Percentiles rank a stretch among this genome's conserved stretches.
phyloP scores from a whole-genome alignment of 768 basidiomycete genomes.

The Tubosaeta sp. region DNA sequence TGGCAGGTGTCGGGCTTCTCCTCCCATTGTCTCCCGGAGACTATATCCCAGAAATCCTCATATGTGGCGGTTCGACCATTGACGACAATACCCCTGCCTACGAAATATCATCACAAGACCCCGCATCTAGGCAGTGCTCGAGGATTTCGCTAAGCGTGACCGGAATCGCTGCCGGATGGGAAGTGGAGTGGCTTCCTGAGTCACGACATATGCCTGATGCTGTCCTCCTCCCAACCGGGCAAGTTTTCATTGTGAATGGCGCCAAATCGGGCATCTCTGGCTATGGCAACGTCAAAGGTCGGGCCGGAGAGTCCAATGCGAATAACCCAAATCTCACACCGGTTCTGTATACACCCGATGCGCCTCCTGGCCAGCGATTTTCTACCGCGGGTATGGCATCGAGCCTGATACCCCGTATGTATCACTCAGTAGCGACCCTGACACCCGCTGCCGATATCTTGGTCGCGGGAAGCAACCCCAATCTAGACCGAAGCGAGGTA shows the following conservation, averaged over 20 bases:
- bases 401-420: conserved; percentile 68
- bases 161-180: conserved; percentile 68
- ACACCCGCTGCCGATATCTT: conserved; percentile 68
- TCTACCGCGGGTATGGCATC: conserved; percentile 52
- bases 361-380: conserved; percentile 55
- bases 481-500: conserved; percentile 69
- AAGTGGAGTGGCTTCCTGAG: conserved; percentile 69
- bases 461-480: conserved; percentile 83
- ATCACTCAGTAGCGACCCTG: conserved; percentile 80
- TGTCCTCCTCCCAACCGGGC: conserved; percentile 75
- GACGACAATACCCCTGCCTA: conserved; percentile 57
- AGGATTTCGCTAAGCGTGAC: conserved; percentile 60
- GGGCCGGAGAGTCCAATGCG: conserved; percentile 75
- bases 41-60: conserved; percentile 64
- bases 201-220: conserved; percentile 76
- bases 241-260: conserved; percentile 73
- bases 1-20: conserved; percentile 71
- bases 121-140: conserved; percentile 70
- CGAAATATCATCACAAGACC: conserved; percentile 66
- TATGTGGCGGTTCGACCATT: conserved; percentile 74
- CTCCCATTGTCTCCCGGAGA: conserved; percentile 64
- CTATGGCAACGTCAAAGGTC: conserved; percentile 67
- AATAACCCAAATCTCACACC: conserved; percentile 66
- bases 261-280: conserved; percentile 70
- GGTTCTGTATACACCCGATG: conserved; percentile 62